These are phyloP conservation scores for Taphrina communis DNA, from an alignment of 1,139 yeast genomes.

Conservation along the genomic window DNA sequence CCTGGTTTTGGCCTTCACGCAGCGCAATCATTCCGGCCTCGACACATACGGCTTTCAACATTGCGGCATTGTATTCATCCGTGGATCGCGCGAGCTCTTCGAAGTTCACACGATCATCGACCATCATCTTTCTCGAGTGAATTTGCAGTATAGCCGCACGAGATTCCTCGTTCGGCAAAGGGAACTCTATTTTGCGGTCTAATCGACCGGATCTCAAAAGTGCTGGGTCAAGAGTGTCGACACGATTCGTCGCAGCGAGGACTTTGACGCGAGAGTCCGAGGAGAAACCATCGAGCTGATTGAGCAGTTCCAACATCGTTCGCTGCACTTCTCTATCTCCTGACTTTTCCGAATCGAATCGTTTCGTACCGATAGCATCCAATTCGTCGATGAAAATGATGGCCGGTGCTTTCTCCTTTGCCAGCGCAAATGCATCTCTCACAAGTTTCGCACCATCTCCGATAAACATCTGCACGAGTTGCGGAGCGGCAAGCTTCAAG, in stretches of 20 bases:
- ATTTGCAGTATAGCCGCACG: constrained; percentile 91
- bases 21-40: constrained; percentile 99
- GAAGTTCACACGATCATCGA: constrained; percentile 95
- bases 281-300: constrained; percentile 98
- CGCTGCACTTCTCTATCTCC: constrained; percentile 99
- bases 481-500: constrained; percentile 95
- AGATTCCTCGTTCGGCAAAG: constrained; percentile 95
- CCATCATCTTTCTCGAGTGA: constrained; percentile 95
- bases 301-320: constrained; percentile 95
- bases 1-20: constrained; percentile 88
- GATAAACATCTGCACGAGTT: constrained; percentile 96
- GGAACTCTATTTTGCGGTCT: constrained; percentile 97
- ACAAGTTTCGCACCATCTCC: constrained; percentile 99
- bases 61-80: constrained; percentile 98
- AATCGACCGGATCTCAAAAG: constrained; percentile 94
- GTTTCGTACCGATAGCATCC: constrained; percentile 98
- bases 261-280: constrained; percentile 97
- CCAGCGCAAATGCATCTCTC: constrained; percentile 97
- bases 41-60: constrained; percentile 95
- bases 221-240: constrained; percentile 97
- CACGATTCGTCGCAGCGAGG: constrained; percentile 97
- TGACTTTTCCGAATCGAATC: constrained; percentile 95
- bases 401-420: constrained; percentile 98
- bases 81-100: constrained; percentile 96
- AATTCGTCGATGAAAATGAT: constrained; percentile 96